Evolutionary conservation across 345 rosid genomes (phyloP).

Genomic region (Lenwebbia sp.): DNA sequence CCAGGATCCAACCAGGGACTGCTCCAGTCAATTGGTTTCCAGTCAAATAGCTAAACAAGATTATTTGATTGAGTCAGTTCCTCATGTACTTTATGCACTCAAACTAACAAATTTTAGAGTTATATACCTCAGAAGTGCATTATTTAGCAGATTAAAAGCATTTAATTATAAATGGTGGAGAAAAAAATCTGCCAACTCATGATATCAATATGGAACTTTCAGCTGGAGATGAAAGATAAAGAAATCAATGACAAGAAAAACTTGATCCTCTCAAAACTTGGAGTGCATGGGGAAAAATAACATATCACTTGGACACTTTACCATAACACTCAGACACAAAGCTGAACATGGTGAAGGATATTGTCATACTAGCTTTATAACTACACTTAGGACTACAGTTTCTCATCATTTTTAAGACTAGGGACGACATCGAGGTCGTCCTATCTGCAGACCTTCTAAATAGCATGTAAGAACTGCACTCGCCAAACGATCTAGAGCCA

Average conservation of each 20-base stretch:
- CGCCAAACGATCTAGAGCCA: background rate
- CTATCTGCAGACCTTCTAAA: background rate
- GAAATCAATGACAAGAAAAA: background rate
- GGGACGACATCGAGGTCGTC: background rate
- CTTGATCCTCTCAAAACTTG: background rate
- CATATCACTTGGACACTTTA: background rate
- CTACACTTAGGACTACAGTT: background rate
- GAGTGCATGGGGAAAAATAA: background rate
- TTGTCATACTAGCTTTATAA: background rate
- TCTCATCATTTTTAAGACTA: background rate
- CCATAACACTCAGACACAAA: background rate
- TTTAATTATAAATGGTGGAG: background rate
- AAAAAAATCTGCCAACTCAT: background rate
- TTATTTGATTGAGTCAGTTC: background rate
- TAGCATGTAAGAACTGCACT: background rate
- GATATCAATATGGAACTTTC: background rate
- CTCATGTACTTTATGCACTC: background rate
- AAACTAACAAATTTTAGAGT: background rate
- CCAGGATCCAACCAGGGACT: background rate
- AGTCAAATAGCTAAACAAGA: constrained; percentile 3
- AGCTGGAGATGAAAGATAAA: background rate
- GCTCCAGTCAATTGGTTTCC: constrained; percentile 3
- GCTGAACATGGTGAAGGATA: background rate
- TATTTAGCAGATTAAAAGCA: background rate
- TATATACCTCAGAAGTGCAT: background rate